Percentiles rank a stretch among this genome's conserved stretches.
Conservation (phyloP, 176 grass and related monocot genomes). For the Olyra latifolia region DNA sequence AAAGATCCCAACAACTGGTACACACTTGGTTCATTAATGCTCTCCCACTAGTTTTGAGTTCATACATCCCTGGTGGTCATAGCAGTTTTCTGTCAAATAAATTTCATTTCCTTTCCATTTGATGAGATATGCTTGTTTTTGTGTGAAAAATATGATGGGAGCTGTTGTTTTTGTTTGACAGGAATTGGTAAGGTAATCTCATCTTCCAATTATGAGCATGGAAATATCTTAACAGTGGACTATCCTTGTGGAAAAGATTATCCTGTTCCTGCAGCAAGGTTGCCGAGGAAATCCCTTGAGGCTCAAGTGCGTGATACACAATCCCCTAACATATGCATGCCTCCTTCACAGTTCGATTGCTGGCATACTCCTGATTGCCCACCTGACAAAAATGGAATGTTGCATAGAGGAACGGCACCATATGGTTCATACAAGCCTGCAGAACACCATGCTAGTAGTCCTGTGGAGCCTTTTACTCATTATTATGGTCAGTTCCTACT, state of each 20-base stretch:
- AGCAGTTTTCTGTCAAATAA: background rate
- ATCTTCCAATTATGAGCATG: conserved; percentile 23
- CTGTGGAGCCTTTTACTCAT: conserved; percentile 49
- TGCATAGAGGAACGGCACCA: conserved; percentile 39
- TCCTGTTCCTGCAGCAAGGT: conserved; percentile 33
- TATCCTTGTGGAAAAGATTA: background rate
- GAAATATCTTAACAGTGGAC: conserved; percentile 29
- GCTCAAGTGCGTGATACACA: conserved; percentile 30
- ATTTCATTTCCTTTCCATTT: background rate
- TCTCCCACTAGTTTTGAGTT: background rate
- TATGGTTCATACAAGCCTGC: conserved; percentile 42
- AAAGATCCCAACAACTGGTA: conserved; percentile 35
- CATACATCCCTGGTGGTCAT: background rate
- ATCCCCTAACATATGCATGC: conserved; percentile 21
- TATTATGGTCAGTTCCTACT: conserved; percentile 47
- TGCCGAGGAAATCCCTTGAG: conserved; percentile 30
- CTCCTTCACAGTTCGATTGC: conserved; percentile 46
- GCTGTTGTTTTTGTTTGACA: conserved; percentile 30
- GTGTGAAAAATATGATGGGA: background rate
- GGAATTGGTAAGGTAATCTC: conserved; percentile 22
- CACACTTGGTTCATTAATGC: conserved; percentile 7
- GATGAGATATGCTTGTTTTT: conserved; percentile 5
- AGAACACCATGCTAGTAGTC: conserved; percentile 31
- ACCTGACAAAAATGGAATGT: conserved; percentile 47
- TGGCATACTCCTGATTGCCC: conserved; percentile 57